Base-by-base conservation (phyloP, 1,284 basidiomycete genomes). In the Moesziomyces sp. region DNA sequence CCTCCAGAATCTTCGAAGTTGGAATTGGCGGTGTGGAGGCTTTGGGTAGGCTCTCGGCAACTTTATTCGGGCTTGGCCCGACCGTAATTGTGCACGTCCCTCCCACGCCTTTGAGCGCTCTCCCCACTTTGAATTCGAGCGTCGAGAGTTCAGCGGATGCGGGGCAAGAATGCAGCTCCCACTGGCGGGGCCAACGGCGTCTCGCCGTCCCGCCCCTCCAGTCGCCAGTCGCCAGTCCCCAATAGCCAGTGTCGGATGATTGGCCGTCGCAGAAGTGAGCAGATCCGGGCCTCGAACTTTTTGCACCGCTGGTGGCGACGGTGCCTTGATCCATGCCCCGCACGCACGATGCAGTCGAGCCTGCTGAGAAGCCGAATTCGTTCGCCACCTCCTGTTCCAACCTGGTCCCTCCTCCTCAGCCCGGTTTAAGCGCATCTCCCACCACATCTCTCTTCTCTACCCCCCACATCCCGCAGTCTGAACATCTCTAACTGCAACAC, bases 21-120 rank as follows among this genome's bases (percentile, higher is more conserved):
- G 38, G 38, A 40, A 4, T 40, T 18, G 16, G 14, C 38, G 38
- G 38, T 40, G 38, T 40, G 38, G 38, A 40, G 38, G 38, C 14
- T 40, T 18, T 7, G 1, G 2, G 21, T 21, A 18, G 38, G 4
- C 16, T 14, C 38, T 40, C 38, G 38, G 38, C 38, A 16, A 40
- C 38, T 40, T 40, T 18, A 6, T 18, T 40, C 38, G 14, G 38
- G 38, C 38, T 40, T 40, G 38, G 38, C 38, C 38, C 38, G 38
- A 40, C 30, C 30, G 30, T 33, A 5, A 33, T 5, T 46, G 45
- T 23, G 46, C 46, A 46, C 46, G 46, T 26, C 46, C 46, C 46
- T 46, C 44, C 44, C 44, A 21, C 44, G 13, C n/a, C 21, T 23
- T 23, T 6, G n/a, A 23, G 13, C 23, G 44, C 44, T 21, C 23